Evolutionary conservation across 768 basidiomycete genomes (phyloP).

Genomic region (Termitomyces sp.): DNA sequence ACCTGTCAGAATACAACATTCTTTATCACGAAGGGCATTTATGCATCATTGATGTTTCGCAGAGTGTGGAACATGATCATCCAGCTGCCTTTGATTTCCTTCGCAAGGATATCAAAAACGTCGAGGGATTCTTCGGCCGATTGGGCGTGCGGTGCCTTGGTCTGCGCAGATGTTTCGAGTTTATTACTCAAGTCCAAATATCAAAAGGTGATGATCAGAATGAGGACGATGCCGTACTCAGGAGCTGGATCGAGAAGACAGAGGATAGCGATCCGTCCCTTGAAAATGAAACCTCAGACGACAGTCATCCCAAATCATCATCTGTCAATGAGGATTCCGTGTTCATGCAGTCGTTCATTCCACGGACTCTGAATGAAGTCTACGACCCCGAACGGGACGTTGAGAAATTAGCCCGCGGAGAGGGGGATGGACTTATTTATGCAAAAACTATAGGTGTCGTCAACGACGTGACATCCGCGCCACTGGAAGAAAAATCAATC

Average conservation of each 20-base stretch:
- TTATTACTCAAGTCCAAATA: slow-evolving; percentile 62
- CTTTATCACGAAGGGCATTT: slow-evolving; percentile 79
- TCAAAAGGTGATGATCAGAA: slow-evolving; percentile 18
- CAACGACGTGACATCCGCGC: slow-evolving; percentile 2
- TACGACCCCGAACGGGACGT: slow-evolving; percentile 94
- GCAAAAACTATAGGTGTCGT: slow-evolving; percentile 75
- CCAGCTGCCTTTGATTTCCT: slow-evolving; percentile 96
- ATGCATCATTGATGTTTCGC: slow-evolving; percentile 96
- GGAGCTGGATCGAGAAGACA: slow-evolving; percentile 44
- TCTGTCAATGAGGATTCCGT: slow-evolving; percentile 77
- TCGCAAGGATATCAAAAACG: slow-evolving; percentile 84
- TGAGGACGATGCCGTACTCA: slow-evolving; percentile 27
- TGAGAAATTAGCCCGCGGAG: slow-evolving; percentile 64
- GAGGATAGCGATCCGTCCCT: slow-evolving; percentile 1
- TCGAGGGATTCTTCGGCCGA: slow-evolving; percentile 87
- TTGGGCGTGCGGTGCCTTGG: slow-evolving; percentile 76
- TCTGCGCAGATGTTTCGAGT: slow-evolving; percentile 81
- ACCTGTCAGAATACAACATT: slow-evolving; percentile 98
- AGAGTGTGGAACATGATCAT: slow-evolving; percentile 98
- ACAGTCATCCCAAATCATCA: slow-evolving; percentile 2
- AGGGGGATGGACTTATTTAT: slow-evolving; percentile 77
- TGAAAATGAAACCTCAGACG: background rate
- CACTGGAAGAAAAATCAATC: background rate
- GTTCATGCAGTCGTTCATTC: slow-evolving; percentile 90
- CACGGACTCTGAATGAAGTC: slow-evolving; percentile 86